Evolutionary conservation across 1,284 basidiomycete genomes (phyloP), one percentile per base, ranked within the genome.

Genomic region (Heterobasidion annosum): DNA sequence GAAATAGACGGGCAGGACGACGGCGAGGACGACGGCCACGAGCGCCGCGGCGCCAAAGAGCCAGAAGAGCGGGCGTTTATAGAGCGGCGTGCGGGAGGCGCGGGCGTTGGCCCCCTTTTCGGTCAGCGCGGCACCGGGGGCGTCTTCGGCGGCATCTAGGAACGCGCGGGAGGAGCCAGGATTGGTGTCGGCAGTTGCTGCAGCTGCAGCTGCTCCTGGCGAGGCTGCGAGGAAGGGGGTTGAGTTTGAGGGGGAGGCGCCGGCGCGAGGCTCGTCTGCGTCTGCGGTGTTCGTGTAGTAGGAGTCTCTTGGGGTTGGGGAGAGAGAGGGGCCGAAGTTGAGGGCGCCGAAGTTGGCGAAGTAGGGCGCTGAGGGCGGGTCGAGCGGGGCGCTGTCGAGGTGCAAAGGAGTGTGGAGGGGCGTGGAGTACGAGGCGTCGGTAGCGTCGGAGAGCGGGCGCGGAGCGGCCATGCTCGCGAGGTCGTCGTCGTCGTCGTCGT

Each of bases 1-100:
- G 57, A 85, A 78, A 55, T 77, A 77, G 4, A 84, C 73, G 2
- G 79, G 78, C 3, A 84, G 63, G 42, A 81, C 67, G 34, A 83
- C 70, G 13, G 71, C 77, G 33, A 80, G 68, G 47, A 76, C 69
- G 19, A 82, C 61, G 48, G 76, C 63, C 40, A 74, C 62, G 19
- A 82, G 58, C 8, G 66, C 66, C 2, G 65, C 62, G 9, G 70
- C 54, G 33, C 60, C 68, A 12, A 65, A 56, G 19, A 70, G 56
- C 61, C 54, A 59, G 19, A 58, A 35, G 3, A 52, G 48, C 10
- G 54, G 57, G 18, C 59, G 61, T 35, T 52, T 53, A 52, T 57
- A 58, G 35, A 58, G 35, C 1, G 59, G 51, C 19, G 35, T 32
- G 37, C 34, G 45, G 16, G n/a, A 8, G 32, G 16, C 16, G 19